These are phyloP conservation scores for Leishmania lainsoni DNA, from an alignment of 208 protist species.

Conservation along the genomic window DNA sequence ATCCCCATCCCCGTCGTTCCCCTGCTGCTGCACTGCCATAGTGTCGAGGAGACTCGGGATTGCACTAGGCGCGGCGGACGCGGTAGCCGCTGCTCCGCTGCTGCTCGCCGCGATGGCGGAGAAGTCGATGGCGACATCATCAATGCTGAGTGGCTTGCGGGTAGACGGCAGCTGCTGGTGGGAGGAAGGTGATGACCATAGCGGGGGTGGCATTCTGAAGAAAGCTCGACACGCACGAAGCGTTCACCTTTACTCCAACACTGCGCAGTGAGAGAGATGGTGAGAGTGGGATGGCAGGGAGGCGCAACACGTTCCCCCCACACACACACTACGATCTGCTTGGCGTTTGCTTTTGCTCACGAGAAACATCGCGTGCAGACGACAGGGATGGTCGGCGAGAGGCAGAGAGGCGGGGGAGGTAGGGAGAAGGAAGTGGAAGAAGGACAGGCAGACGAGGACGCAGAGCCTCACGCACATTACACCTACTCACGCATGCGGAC, in stretches of 20 bases:
- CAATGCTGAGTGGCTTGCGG: conserved; percentile 47
- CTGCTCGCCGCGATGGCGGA: conserved; percentile 29
- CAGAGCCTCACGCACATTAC: not conserved
- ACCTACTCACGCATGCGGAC: not conserved
- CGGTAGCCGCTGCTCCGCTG: conserved; percentile 2
- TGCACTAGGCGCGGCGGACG: conserved; percentile 16
- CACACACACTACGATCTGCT: not conserved
- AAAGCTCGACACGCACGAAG: not conserved
- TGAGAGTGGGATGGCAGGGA: not conserved
- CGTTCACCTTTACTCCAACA: not conserved
- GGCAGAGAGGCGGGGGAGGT: not conserved
- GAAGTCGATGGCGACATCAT: conserved; percentile 80
- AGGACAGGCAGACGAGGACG: no score
- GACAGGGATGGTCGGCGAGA: not conserved
- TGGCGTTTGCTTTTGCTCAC: not conserved
- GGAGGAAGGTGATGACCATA: not conserved
- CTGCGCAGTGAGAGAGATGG: not conserved
- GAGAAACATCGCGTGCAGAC: not conserved
- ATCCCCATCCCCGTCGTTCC: not conserved
- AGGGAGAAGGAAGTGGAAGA: not conserved
- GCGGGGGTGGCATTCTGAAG: not conserved
- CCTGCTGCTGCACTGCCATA: conserved; percentile 10
- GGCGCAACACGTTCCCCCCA: not conserved
- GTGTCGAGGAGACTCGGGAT: conserved; percentile 2
- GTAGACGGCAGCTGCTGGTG: not conserved